These are phyloP conservation scores for Pilaira anomala DNA, from an alignment of 192 early-diverging fungal species.

Conservation along the genomic window DNA sequence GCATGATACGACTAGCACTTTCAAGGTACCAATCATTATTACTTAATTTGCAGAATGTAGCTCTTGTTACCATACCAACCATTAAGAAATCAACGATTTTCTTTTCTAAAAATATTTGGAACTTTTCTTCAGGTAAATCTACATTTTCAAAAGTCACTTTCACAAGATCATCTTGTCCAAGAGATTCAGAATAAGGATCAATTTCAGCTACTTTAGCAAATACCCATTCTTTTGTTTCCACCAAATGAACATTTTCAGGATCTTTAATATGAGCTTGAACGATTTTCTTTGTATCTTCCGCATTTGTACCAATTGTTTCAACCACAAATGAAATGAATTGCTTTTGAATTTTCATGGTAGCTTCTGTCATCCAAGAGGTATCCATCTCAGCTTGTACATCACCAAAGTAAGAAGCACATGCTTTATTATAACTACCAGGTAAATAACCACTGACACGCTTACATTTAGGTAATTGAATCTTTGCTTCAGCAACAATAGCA, in stretches of 20 bases:
- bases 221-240: not conserved
- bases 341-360: not conserved
- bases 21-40: conserved; percentile 31
- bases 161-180: conserved; percentile 2
- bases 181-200: not conserved
- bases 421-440: conserved; percentile 51
- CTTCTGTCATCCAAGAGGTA: conserved; percentile 2
- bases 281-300: not conserved
- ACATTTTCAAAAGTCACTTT: not conserved
- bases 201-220: conserved; percentile 15
- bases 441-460: conserved; percentile 37
- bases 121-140: not conserved
- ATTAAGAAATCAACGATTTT: conserved; percentile 22
- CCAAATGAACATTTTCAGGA: not conserved
- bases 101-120: conserved; percentile 24
- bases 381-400: conserved; percentile 31
- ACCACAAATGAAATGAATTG: conserved; percentile 11
- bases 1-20: conserved; percentile 12
- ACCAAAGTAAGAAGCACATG: conserved; percentile 50
- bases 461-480: conserved; percentile 45
- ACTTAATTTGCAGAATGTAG: conserved; percentile 19
- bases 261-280: conserved; percentile 1
- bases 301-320: conserved; percentile 14
- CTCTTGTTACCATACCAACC: conserved; percentile 24
- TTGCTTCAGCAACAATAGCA: conserved; percentile 38